Base-by-base conservation (phyloP, 78 protist genomes). In the Dictyostelium citrinum region DNA sequence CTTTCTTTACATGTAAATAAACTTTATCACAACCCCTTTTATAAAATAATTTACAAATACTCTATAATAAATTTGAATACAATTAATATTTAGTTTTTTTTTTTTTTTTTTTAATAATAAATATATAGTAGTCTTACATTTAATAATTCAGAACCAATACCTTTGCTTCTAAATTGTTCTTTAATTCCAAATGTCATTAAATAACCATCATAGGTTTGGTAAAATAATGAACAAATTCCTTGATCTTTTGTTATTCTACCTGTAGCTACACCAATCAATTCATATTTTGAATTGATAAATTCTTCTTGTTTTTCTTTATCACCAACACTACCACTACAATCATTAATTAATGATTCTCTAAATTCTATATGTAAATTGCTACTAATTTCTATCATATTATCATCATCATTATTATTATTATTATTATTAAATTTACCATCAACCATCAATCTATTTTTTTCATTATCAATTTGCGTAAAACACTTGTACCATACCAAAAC, bases 111-210 rank as follows among this genome's bases (percentile, higher is more conserved):
- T 64, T 64, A 27, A 7, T 27, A 20, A 27, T 11, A n/a, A n/a
- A n/a, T n/a, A n/a, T n/a, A n/a, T n/a, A n/a, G n/a, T n/a, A n/a
- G n/a, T n/a, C n/a, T n/a, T n/a, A 84, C 91, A 84, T 86, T 78
- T 60, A 86, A 67, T 46, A 86, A 64, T 39, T 24, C 71, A 20
- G 58, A 31, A 29, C 93, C 93, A 20, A 86, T 78, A 2, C 93
- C 93, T 68, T 41, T 24, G 12, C 70, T 64, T 78, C 93, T 51
- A 67, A 61, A 86, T 46, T 86, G 45, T n/a, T 86, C 85, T 45
- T 86, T 86, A 8, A 86, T 77, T 37, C 93, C 93, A 45, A 86
- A 51, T 43, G 93, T 86, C 45, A 86, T 61, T 9, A 86, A 61
- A 67, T 86, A 86, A 31, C 93, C 84, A 9, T 76, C 71, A 2